Conservation (phyloP, 129 eudicot species). For the Saposhnikovia divaricata region DNA sequence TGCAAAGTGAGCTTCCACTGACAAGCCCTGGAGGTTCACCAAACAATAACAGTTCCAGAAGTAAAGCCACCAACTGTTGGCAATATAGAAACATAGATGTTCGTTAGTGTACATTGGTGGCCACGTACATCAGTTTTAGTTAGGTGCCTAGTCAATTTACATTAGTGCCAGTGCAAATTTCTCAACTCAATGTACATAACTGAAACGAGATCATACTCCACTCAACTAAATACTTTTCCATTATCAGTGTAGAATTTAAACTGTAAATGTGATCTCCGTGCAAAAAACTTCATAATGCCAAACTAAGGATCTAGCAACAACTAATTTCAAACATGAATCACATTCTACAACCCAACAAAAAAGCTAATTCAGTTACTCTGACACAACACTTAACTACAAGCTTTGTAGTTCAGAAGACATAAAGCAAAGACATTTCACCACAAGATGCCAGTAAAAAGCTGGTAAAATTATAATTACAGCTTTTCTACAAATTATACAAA, state of each 20-base stretch:
- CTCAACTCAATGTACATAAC: slow-evolving; percentile 2
- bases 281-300: background rate
- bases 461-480: background rate
- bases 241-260: background rate
- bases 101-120: slow-evolving; percentile 4
- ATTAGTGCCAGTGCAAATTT: background rate
- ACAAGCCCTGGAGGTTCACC: slow-evolving; percentile 5
- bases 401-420: slow-evolving; percentile 4
- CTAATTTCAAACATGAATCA: background rate
- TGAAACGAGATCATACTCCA: background rate
- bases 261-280: background rate
- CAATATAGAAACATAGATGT: background rate
- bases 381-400: background rate
- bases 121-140: background rate
- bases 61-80: slow-evolving; percentile 5
- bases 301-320: background rate
- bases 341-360: background rate
- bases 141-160: background rate
- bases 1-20: slow-evolving; percentile 8
- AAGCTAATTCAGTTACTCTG: background rate
- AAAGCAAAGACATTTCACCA: slow-evolving; percentile 2
- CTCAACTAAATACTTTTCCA: background rate
- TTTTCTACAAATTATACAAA: background rate
- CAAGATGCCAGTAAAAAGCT: background rate
- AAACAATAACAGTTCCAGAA: slow-evolving; percentile 11